phyloP scores from a whole-genome alignment of 2,329 filamentous ascomycete species.

The Alternaria consortialis region DNA sequence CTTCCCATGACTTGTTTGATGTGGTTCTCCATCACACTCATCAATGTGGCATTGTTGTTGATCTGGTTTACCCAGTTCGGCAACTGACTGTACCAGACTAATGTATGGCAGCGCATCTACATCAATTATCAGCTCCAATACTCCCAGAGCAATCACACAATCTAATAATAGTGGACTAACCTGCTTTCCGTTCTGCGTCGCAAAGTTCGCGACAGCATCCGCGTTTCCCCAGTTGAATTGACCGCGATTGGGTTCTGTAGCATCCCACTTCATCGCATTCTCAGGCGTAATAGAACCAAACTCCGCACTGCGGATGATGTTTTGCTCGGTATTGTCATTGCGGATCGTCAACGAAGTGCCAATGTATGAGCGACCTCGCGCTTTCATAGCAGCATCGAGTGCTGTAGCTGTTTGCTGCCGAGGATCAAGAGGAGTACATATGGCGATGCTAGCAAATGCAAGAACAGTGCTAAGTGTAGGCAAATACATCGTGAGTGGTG shows the following conservation, averaged over 20 bases:
- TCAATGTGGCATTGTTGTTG: constrained; percentile 48
- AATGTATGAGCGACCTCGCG: constrained; percentile 45
- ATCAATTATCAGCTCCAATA: background rate
- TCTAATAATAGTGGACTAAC: background rate
- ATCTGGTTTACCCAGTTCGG: constrained; percentile 49
- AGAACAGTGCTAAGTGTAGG: constrained; percentile 28
- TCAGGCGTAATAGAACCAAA: constrained; percentile 51
- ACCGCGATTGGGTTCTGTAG: constrained; percentile 47
- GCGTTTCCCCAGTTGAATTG: constrained; percentile 48
- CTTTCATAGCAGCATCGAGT: constrained; percentile 33
- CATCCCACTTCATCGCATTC: constrained; percentile 54
- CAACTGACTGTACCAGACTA: constrained; percentile 53
- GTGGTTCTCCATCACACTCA: constrained; percentile 51
- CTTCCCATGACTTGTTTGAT: constrained; percentile 48
- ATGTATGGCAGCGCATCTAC: constrained; percentile 49
- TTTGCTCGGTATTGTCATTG: constrained; percentile 40
- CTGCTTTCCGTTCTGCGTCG: constrained; percentile 46
- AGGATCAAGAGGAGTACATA: constrained; percentile 24
- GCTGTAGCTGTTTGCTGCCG: constrained; percentile 29
- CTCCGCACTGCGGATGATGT: constrained; percentile 33
- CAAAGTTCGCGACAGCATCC: constrained; percentile 49
- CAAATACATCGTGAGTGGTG: constrained; percentile 29
- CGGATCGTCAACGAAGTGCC: constrained; percentile 50
- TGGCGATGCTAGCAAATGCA: constrained; percentile 27
- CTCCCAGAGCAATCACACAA: too few relatives aligned